Evolutionary conservation across 2,329 filamentous ascomycete species (phyloP).

Genomic region (Colletotrichum sp.): DNA sequence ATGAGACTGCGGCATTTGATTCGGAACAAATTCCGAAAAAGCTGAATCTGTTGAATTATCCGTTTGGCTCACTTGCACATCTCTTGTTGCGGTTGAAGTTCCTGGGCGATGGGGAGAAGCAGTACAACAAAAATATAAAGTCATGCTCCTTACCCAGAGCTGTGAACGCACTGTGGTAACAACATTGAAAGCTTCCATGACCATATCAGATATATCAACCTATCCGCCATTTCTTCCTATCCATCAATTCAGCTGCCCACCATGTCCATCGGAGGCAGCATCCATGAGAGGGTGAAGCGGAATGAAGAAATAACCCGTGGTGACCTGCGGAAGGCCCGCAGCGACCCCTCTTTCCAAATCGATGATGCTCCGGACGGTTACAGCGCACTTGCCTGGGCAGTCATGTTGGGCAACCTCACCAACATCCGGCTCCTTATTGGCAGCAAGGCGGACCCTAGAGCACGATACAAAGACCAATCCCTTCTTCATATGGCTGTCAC

Average conservation of each 20-base stretch:
- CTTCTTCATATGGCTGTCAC: neutral
- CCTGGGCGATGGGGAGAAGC: too few species aligned
- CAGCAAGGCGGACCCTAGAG: neutral
- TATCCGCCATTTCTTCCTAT: too few species aligned
- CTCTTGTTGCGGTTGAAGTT: too few species aligned
- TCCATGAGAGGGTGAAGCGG: neutral
- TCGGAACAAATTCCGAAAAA: neutral
- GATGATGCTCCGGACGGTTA: neutral
- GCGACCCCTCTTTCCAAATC: neutral
- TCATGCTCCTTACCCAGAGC: neutral
- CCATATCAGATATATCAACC: neutral
- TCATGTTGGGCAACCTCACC: neutral
- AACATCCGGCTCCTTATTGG: neutral
- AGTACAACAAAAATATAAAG: too few species aligned
- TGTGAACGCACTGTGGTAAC: neutral
- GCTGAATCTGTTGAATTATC: neutral
- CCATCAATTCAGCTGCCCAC: neutral
- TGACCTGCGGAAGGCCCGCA: neutral
- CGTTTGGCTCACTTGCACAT: too few species aligned
- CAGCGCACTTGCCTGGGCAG: neutral
- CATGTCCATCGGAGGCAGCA: neutral
- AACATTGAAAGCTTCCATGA: rapidly evolving
- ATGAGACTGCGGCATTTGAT: neutral
- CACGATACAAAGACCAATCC: neutral
- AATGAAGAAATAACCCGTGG: neutral